These are phyloP conservation scores for Coprinopsis strossmayeri DNA, from an alignment of 768 basidiomycete species.

Conservation along the genomic window DNA sequence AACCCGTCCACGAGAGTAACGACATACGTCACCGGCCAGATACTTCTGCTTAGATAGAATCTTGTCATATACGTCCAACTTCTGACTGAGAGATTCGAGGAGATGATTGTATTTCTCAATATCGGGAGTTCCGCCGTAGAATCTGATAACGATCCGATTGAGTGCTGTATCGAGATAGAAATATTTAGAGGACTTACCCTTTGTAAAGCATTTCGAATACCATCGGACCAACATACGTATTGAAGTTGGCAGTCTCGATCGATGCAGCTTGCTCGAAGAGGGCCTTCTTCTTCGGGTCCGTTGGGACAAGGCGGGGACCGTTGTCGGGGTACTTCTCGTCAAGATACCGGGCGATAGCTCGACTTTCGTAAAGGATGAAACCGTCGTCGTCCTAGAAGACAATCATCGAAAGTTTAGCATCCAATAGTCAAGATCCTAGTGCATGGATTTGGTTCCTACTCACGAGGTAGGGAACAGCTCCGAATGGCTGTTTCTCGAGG, in stretches of 20 bases:
- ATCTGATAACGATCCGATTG: background rate
- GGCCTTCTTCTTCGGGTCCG: slow-evolving; percentile 31
- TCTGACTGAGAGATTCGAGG: slow-evolving; percentile 21
- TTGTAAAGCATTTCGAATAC: slow-evolving; percentile 48
- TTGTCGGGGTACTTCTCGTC: slow-evolving; percentile 45
- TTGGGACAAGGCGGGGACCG: slow-evolving; percentile 47
- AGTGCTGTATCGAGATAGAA: background rate
- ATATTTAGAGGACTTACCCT: slow-evolving; percentile 24
- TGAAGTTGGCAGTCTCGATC: slow-evolving; percentile 48
- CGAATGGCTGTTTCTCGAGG: slow-evolving; percentile 53
- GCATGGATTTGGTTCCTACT: background rate
- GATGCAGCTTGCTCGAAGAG: slow-evolving; percentile 43
- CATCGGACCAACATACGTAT: slow-evolving; percentile 30
- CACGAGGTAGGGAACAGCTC: slow-evolving; percentile 47
- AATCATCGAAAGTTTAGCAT: background rate
- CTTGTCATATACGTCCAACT: slow-evolving; percentile 44
- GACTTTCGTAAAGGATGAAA: slow-evolving; percentile 54
- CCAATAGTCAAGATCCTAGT: no score
- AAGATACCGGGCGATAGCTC: slow-evolving; percentile 57
- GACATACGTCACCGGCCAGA: slow-evolving; percentile 48
- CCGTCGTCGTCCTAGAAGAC: slow-evolving; percentile 45
- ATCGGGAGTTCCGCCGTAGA: slow-evolving; percentile 12
- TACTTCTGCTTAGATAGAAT: slow-evolving; percentile 49
- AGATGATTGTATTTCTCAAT: slow-evolving; percentile 16
- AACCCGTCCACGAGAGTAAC: no score